Evolutionary conservation across 768 basidiomycete genomes (phyloP).

Genomic region (Crucibulum laeve): DNA sequence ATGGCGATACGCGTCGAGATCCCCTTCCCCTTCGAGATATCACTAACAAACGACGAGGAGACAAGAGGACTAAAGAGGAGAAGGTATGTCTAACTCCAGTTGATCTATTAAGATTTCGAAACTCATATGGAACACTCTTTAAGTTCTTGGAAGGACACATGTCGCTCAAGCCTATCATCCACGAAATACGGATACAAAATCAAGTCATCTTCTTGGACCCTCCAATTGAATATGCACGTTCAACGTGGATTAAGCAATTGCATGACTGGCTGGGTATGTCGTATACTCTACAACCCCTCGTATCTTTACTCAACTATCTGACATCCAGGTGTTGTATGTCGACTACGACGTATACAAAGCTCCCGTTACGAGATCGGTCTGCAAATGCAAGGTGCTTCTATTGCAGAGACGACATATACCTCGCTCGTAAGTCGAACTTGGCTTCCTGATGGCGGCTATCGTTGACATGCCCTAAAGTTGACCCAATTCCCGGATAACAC

Average conservation of each 20-base stretch:
- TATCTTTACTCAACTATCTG: not conserved
- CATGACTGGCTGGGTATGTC: conserved; percentile 81
- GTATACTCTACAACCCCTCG: not conserved
- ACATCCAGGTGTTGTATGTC: conserved; percentile 74
- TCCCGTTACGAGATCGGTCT: conserved; percentile 96
- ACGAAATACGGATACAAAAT: conserved; percentile 97
- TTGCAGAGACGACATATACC: conserved; percentile 75
- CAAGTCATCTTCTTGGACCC: conserved; percentile 99
- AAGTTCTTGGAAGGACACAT: conserved; percentile 73
- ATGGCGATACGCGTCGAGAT: conserved; percentile 58
- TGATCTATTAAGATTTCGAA: not conserved
- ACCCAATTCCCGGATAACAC: conserved; percentile 69
- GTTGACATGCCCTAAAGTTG: conserved; percentile 31
- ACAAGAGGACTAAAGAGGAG: conserved; percentile 73
- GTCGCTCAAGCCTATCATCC: conserved; percentile 80
- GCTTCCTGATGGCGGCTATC: not conserved
- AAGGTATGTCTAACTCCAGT: conserved; percentile 68
- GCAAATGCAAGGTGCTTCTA: conserved; percentile 71
- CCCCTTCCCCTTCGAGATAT: conserved; percentile 45
- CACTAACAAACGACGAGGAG: conserved; percentile 62
- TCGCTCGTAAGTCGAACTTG: conserved; percentile 56
- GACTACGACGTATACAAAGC: conserved; percentile 83
- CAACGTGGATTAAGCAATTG: conserved; percentile 84
- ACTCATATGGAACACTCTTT: not conserved
- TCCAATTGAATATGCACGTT: conserved; percentile 91